A percentile compares a stretch with the other conserved stretches of the same genome.
Evolutionary conservation across 768 basidiomycete species (phyloP).

Genomic region (Russula ochroleuca): DNA sequence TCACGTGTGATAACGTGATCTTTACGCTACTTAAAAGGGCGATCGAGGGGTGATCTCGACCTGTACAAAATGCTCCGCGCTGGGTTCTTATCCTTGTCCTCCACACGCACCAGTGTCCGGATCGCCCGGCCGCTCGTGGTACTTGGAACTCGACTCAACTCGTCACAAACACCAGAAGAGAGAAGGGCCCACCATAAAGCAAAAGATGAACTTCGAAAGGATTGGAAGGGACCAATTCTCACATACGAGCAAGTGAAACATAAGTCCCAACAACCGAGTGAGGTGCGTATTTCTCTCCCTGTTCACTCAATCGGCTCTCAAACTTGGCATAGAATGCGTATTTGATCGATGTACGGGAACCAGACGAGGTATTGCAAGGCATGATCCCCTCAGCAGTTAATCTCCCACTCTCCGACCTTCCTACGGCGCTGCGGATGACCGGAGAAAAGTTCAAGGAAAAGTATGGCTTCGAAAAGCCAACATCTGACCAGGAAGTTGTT

Average conservation of each 20-base stretch:
- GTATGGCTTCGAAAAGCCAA: slow-evolving; percentile 38
- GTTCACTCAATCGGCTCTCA: slow-evolving; percentile 24
- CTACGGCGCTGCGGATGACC: slow-evolving; percentile 37
- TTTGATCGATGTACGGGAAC: slow-evolving; percentile 80
- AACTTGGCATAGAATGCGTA: slow-evolving; percentile 51
- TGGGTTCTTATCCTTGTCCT: neutral
- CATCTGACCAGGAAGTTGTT: slow-evolving; percentile 42
- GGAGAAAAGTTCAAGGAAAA: slow-evolving; percentile 34
- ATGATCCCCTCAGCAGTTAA: slow-evolving; percentile 48
- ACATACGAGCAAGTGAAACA: slow-evolving; percentile 80
- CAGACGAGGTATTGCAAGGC: slow-evolving; percentile 47
- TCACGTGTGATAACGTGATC: slow-evolving; percentile 9
- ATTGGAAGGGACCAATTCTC: slow-evolving; percentile 73
- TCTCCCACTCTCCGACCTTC: slow-evolving; percentile 44
- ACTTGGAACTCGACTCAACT: slow-evolving; percentile 20
- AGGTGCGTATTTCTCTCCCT: slow-evolving; percentile 39
- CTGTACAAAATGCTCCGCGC: slow-evolving; percentile 13
- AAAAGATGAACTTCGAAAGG: slow-evolving; percentile 46
- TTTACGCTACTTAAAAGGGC: neutral
- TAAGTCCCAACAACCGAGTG: slow-evolving; percentile 68
- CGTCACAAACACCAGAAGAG: slow-evolving; percentile 30
- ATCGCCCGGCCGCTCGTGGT: slow-evolving; percentile 1
- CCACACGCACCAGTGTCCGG: neutral
- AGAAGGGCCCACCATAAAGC: slow-evolving; percentile 39
- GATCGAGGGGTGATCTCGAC: neutral